phyloP scores from a whole-genome alignment of 352 stramenopile genomes.

The Aphanomyces astaci region DNA sequence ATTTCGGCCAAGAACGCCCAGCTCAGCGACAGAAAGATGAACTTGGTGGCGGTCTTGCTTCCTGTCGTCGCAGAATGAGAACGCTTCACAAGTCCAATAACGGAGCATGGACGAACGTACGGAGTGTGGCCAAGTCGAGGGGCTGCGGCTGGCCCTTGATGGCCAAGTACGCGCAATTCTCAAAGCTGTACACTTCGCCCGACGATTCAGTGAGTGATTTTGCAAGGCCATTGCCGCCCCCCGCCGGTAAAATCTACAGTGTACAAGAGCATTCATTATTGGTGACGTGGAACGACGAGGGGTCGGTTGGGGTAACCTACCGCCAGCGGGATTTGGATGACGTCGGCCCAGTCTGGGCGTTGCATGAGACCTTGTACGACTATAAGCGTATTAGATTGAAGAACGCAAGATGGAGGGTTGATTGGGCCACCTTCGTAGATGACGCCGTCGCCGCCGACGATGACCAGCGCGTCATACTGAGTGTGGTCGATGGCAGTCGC shows the following conservation, averaged over 20 bases:
- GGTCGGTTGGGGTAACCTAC: not conserved
- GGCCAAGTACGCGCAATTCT: conserved; percentile 18
- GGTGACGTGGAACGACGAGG: not conserved
- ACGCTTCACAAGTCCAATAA: not conserved
- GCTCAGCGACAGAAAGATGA: conserved; percentile 69
- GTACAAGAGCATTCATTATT: too few relatives aligned
- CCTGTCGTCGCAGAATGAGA: not conserved
- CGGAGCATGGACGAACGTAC: not conserved
- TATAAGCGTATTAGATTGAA: not conserved
- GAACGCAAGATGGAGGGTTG: not conserved
- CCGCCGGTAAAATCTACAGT: conserved; percentile 9
- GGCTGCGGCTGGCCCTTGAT: not conserved
- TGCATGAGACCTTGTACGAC: conserved; percentile 19
- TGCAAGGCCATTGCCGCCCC: conserved; percentile 12
- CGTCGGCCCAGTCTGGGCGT: conserved; percentile 9
- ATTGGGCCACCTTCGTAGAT: conserved; percentile 21
- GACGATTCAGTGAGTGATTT: conserved; percentile 4
- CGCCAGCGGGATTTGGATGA: conserved; percentile 6
- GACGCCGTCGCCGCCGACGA: conserved; percentile 17
- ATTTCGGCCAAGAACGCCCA: conserved; percentile 80
- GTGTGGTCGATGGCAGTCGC: not conserved
- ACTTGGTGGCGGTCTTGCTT: conserved; percentile 7
- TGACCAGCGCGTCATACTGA: conserved; percentile 5
- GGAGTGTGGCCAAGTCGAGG: conserved; percentile 7
- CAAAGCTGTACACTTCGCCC: not conserved